Evolutionary conservation across 495 filamentous ascomycete genomes (phyloP).

Genomic region (Podospora australis): DNA sequence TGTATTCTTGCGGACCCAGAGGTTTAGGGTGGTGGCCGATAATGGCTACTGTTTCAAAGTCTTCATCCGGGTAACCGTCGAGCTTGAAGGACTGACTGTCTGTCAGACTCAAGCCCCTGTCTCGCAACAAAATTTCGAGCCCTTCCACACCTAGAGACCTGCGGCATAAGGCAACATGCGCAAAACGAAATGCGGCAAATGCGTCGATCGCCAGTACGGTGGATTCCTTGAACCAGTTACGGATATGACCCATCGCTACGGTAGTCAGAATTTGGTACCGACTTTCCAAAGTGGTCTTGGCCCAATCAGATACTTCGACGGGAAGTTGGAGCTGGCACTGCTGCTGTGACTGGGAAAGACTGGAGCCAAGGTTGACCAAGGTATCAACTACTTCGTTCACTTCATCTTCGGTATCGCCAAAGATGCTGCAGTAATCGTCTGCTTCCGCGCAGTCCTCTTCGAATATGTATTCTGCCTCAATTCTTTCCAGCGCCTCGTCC

Average conservation of each 20-base stretch:
- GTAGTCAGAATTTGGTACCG: neutral
- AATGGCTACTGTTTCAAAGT: neutral
- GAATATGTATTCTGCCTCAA: neutral
- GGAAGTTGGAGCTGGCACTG: neutral
- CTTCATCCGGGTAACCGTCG: neutral
- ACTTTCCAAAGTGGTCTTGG: neutral
- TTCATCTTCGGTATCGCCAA: neutral
- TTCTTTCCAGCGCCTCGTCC: neutral
- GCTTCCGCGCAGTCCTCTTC: neutral
- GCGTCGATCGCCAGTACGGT: neutral
- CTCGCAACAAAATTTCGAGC: neutral
- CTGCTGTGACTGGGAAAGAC: neutral
- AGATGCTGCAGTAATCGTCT: conserved; percentile 1
- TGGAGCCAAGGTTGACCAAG: neutral
- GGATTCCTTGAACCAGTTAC: neutral
- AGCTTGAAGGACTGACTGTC: neutral
- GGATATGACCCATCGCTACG: neutral
- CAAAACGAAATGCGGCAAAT: neutral
- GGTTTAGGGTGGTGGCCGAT: neutral
- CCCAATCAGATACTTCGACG: neutral
- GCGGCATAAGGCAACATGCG: conserved; percentile 1
- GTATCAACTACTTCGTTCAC: neutral
- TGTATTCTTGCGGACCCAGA: neutral
- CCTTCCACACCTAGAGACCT: neutral
- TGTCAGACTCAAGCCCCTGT: neutral